A percentile compares a stretch with the other conserved stretches of the same genome.
Conservation (phyloP, 495 filamentous ascomycete species). For the Clavariopsis aquatica region DNA sequence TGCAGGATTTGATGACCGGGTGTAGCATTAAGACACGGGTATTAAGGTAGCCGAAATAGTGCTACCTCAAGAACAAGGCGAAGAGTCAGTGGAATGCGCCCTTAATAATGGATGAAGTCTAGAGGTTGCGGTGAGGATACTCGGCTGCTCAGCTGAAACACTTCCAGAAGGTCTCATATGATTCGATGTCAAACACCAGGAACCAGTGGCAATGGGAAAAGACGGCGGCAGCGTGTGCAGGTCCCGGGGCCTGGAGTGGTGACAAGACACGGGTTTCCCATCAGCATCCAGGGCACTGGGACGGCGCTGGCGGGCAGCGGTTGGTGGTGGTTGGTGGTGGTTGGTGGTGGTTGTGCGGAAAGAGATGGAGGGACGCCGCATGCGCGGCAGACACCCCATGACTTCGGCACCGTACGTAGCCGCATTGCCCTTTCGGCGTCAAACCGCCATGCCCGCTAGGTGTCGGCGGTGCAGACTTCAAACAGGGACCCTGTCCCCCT, state of each 20-base stretch:
- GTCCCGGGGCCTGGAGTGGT: conserved; percentile 8
- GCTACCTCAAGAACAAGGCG: conserved; percentile 10
- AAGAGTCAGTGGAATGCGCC: conserved; percentile 11
- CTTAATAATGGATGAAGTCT: conserved; percentile 13
- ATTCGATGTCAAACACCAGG: conserved; percentile 28
- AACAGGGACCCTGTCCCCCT: conserved; percentile 29
- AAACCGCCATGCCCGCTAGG: conserved; percentile 26
- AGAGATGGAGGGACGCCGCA: conserved; percentile 19
- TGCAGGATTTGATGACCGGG: conserved; percentile 11
- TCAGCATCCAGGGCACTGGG: conserved; percentile 2
- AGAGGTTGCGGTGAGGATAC: conserved; percentile 7
- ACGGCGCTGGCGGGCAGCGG: not conserved
- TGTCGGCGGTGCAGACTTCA: conserved; percentile 34
- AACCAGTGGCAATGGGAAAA: not conserved
- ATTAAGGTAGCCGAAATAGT: conserved; percentile 20
- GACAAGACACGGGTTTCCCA: conserved; percentile 6
- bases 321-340: conserved; percentile 19
- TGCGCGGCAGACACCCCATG: conserved; percentile 30
- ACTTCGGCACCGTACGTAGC: conserved; percentile 30
- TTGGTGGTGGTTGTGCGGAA: conserved; percentile 10
- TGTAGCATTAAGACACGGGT: conserved; percentile 28
- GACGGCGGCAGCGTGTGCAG: conserved; percentile 6
- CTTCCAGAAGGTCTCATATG: conserved; percentile 33
- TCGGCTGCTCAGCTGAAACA: conserved; percentile 20
- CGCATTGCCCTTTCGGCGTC: conserved; percentile 29